Evolutionary conservation across 306 rosid genomes (phyloP), one percentile per base, ranked within the genome.

Genomic region (Rosa multiflora): DNA sequence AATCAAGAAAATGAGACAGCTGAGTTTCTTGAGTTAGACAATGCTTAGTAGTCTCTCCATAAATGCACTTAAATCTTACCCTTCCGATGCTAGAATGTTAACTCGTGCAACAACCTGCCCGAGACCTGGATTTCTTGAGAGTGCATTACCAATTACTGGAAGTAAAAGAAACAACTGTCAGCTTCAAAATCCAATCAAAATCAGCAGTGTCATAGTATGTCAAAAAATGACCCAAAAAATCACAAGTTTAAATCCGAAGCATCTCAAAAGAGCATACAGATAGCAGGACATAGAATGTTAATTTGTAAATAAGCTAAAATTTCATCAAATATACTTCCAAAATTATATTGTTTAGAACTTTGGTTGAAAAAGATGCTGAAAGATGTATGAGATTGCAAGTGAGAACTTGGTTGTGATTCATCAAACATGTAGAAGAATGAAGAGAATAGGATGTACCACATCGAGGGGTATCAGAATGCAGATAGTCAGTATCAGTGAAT

Each of bases 101-200:
- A 95, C 97, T 72, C 93, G 88, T 40, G 98, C 99, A 86, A 95
- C 99, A 77, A 95, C 98, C 84, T 90, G 82, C 79, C 99, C 97
- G 1, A 80, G 75, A 70, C 86, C 84, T 75, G 98, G 96, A 77
- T 92, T 93, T 86, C 95, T 95, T 61, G 96, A 83, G 71, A 95
- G 98, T 59, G 98, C 92, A 84, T 93, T 95, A 64, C 96, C 99
- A 85, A 95, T 91, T 15, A 93, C 98, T 95, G 88, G 71, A 11
- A 76, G 69, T 20, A 85, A 79, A 70, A 78, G 75, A 81, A 75
- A 70, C 29, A 46, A 66, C 44, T 42, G 46, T 85, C 77, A 83
- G 37, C 10, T 26, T 70, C 66, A 70, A 75, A 80, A 76, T 55
- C 58, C 62, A 66, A 35, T 29, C 64, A 32, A 56, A 58, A n/a